Percentiles rank a stretch among this genome's conserved stretches.
Evolutionary conservation across 306 rosid genomes (phyloP).

Genomic region (Quercus ilex): DNA sequence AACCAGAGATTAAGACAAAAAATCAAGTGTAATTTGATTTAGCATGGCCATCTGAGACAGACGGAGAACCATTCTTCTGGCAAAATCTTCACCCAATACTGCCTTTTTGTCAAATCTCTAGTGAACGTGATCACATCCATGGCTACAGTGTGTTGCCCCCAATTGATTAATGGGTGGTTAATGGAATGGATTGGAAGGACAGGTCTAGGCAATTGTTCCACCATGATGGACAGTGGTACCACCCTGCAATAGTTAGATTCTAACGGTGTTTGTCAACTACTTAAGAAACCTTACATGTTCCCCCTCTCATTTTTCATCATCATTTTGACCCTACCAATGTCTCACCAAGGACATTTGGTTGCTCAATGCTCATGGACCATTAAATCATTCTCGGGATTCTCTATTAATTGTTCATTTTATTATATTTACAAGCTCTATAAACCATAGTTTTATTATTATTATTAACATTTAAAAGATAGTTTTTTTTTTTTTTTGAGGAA

Average conservation of each 20-base stretch:
- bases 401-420: conserved; percentile 5
- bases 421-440: too few relatives aligned
- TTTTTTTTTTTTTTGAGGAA: too few relatives aligned
- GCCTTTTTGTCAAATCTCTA: too few relatives aligned
- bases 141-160: neutral
- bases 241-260: neutral
- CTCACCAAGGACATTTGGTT: neutral
- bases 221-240: neutral
- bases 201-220: neutral
- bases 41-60: too few relatives aligned
- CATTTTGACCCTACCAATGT: conserved; percentile 24
- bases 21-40: neutral
- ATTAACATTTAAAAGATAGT: neutral
- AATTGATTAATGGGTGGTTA: too few relatives aligned
- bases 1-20: neutral
- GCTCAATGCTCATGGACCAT: conserved; percentile 27
- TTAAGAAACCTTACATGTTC: conserved; percentile 24
- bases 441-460: neutral
- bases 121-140: neutral
- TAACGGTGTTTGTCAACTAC: neutral
- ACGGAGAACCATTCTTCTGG: too few relatives aligned
- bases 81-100: too few relatives aligned
- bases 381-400: conserved; percentile 42
- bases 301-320: conserved; percentile 16
- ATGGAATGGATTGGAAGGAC: neutral